These are phyloP conservation scores for Hyaloscypha finlandica DNA, from an alignment of 495 filamentous ascomycete genomes.

Conservation along the genomic window DNA sequence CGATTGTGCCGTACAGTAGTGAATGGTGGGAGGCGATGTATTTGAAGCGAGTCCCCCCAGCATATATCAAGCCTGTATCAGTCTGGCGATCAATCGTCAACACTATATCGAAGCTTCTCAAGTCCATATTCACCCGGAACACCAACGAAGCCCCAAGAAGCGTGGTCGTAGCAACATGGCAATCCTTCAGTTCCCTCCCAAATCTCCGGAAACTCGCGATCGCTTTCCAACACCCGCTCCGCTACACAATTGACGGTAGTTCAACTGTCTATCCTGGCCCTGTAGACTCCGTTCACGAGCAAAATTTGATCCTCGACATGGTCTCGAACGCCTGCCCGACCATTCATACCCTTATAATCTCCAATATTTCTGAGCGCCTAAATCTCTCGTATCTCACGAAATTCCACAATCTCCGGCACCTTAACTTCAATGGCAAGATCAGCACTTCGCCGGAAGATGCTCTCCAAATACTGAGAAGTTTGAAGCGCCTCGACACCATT, in stretches of 20 bases:
- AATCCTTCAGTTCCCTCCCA: neutral
- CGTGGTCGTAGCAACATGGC: neutral
- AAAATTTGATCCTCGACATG: neutral
- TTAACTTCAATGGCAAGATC: neutral
- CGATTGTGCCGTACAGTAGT: neutral
- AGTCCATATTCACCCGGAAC: neutral
- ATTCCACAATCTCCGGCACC: neutral
- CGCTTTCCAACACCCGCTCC: neutral
- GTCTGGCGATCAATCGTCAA: neutral
- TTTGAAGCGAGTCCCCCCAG: neutral
- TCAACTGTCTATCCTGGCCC: neutral
- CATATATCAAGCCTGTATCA: neutral
- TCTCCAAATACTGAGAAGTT: neutral
- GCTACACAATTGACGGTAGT: neutral
- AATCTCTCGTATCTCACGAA: neutral
- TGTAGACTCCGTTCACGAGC: neutral
- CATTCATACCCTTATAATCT: neutral
- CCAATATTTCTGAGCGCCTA: neutral
- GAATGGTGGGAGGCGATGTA: neutral
- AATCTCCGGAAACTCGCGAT: neutral
- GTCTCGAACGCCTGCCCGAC: neutral
- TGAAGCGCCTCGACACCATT: neutral
- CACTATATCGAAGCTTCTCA: neutral
- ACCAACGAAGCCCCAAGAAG: neutral
- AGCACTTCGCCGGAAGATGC: neutral